Percentiles rank a stretch among this genome's conserved stretches.
These are phyloP conservation scores for Fraxinus sp. DNA, from an alignment of 305 asterid genomes.

Conservation along the genomic window DNA sequence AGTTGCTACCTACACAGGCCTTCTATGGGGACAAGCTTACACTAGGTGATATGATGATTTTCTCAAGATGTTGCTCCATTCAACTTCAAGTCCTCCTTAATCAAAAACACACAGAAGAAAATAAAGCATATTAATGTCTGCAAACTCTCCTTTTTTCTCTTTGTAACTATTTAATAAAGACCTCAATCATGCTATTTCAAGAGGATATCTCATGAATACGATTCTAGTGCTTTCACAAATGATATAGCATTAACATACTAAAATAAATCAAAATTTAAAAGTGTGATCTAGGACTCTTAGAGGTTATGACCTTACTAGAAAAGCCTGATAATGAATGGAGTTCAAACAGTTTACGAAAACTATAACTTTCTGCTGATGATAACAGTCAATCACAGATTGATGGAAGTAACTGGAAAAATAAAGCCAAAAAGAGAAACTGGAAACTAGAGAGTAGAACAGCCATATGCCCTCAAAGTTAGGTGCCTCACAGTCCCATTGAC, in stretches of 20 bases:
- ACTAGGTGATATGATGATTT: neutral
- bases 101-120: neutral
- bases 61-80: neutral
- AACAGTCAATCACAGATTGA: neutral
- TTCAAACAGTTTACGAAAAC: neutral
- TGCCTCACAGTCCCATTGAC: neutral
- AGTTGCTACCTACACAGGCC: neutral
- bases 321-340: neutral
- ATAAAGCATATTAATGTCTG: neutral
- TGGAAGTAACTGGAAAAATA: neutral
- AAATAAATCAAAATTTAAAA: neutral
- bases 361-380: neutral
- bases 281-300: neutral
- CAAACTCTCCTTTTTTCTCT: neutral
- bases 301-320: neutral
- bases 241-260: neutral
- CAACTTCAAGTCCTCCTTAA: neutral
- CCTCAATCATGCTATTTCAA: neutral
- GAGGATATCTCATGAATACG: neutral
- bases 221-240: neutral
- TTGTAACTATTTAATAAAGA: neutral
- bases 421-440: neutral
- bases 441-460: neutral
- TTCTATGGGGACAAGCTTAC: neutral
- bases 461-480: neutral